Base-by-base conservation (phyloP, 2,329 filamentous ascomycete species). In the Aspergillus amoenus region DNA sequence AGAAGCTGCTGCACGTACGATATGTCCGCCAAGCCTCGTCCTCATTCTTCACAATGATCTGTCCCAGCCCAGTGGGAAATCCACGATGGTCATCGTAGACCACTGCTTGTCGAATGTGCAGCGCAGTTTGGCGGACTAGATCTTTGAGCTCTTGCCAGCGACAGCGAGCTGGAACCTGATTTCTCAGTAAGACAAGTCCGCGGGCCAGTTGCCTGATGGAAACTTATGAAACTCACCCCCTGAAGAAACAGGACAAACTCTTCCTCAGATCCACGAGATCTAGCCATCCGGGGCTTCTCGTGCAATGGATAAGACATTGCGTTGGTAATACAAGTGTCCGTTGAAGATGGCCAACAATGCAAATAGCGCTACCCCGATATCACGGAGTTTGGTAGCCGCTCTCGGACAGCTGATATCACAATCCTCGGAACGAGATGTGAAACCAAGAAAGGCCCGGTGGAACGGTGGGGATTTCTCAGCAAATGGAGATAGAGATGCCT, bases 121-220 rank as follows among this genome's bases (percentile, higher is more conserved):
- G 57, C 30, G 75, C 75, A 22, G 74, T 77, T 60, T 78, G 74
- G 18, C 75, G 75, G 17, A 78, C 72, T n/a, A 77, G 61, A 55
- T 78, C 75, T 55, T 78, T 78, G 41, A 78, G 61, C 62, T 78
- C 75, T 62, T 78, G 75, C 75, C 75, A 78, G 56, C 75, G 74
- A 55, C 75, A 77, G 57, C 76, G 74, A 11, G 72, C 64, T 49
- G 75, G 75, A 52, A 78, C 74, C 75, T 78, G 42, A 15, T 34
- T 56, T 45, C 11, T 50, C 47, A 57, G 63, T 62, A 64, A 65
- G 46, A 55, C 49, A 51, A 13, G 39, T 9, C 40, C 34, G 22
- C 46, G 32, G 17, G 27, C 11, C 22, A 41, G 40, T 11, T 18
- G 21, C 49, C n/a, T 24, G 49, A 37, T 24, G 13, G 21, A 41